Percentiles rank a stretch among this genome's conserved stretches.
Conservation (phyloP, 2,329 filamentous ascomycete species). For the Colletotrichum nymphaeae region DNA sequence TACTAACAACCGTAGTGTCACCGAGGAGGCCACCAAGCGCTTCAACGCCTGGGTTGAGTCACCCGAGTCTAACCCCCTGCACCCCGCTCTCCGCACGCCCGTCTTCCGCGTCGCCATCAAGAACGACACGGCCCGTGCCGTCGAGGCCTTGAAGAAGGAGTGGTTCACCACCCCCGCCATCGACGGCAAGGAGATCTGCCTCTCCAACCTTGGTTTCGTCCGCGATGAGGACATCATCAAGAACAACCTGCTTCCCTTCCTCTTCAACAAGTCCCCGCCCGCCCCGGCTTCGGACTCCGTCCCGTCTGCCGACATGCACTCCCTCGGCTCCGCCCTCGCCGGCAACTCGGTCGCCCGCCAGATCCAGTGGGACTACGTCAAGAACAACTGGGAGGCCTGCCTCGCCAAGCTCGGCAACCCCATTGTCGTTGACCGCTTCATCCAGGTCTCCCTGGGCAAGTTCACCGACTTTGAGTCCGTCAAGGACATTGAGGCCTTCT, state of each 20-base stretch:
- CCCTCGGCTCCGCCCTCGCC: constrained; percentile 78
- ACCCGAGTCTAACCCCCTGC: constrained; percentile 74
- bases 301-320: constrained; percentile 87
- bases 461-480: constrained; percentile 79
- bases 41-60: constrained; percentile 85
- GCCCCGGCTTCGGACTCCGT: constrained; percentile 69
- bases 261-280: constrained; percentile 74
- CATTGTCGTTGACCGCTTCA: constrained; percentile 88
- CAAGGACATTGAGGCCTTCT: constrained; percentile 86
- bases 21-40: constrained; percentile 79
- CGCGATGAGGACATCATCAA: constrained; percentile 76
- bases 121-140: constrained; percentile 73
- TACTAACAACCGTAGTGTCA: constrained; percentile 59
- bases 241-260: constrained; percentile 77
- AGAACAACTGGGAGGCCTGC: constrained; percentile 82
- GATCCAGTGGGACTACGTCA: constrained; percentile 86
- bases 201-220: constrained; percentile 80
- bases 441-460: constrained; percentile 81
- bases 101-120: constrained; percentile 85
- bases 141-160: constrained; percentile 84
- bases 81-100: constrained; percentile 83
- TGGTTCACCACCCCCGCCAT: constrained; percentile 86
- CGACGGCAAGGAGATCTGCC: constrained; percentile 89
- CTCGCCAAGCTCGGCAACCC: constrained; percentile 82
- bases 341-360: constrained; percentile 79